Percentiles rank a stretch among this genome's conserved stretches.
Evolutionary conservation across 305 asterid genomes (phyloP).

Genomic region (Fraxinus paxiana): DNA sequence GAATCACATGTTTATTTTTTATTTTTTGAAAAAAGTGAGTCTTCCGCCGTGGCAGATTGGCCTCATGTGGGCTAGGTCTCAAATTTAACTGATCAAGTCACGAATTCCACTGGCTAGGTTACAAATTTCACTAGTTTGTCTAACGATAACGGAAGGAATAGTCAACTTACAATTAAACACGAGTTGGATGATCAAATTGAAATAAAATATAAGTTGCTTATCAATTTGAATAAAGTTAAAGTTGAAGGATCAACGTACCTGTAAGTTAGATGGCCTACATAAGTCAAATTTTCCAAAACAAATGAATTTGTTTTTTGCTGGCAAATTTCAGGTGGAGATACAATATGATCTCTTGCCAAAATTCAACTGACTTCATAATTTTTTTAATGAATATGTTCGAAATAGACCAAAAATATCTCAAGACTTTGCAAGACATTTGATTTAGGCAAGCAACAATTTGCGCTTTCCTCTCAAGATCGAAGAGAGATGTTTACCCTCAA

Average conservation of each 20-base stretch:
- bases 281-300: neutral
- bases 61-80: neutral
- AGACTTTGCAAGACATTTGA: neutral
- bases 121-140: neutral
- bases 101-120: neutral
- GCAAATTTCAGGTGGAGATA: neutral
- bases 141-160: neutral
- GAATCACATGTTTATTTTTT: neutral
- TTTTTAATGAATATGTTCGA: neutral
- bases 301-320: neutral
- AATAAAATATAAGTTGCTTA: neutral
- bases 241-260: neutral
- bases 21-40: neutral
- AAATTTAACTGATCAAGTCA: neutral
- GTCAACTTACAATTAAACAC: neutral
- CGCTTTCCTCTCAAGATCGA: slow-evolving; percentile 8
- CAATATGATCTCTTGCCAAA: neutral
- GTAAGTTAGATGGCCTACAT: neutral
- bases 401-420: neutral
- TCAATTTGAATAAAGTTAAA: neutral
- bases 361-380: neutral
- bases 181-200: neutral
- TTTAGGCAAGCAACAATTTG: neutral
- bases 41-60: neutral
- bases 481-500: slow-evolving; percentile 63